These are phyloP conservation scores for Lasiodiplodia sp. DNA, from an alignment of 2,329 filamentous ascomycete species.

Conservation along the genomic window DNA sequence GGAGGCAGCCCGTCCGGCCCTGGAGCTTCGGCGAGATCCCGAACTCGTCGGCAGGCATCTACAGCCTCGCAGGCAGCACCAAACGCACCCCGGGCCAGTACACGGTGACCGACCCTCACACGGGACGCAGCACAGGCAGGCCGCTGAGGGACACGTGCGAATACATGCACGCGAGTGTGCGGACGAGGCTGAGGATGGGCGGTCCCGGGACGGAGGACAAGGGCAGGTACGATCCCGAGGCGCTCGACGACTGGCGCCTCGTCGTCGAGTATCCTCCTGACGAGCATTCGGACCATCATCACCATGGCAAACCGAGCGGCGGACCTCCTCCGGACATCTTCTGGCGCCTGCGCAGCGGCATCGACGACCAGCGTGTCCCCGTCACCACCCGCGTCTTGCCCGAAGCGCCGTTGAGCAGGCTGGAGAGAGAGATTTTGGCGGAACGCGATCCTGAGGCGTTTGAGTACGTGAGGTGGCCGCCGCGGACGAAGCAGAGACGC, in stretches of 20 bases:
- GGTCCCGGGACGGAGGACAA: conserved; percentile 57
- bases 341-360: conserved; percentile 48
- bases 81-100: conserved; percentile 58
- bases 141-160: conserved; percentile 58
- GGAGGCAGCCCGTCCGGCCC: conserved; percentile 44
- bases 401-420: conserved; percentile 54
- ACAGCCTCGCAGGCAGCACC: conserved; percentile 54
- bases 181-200: conserved; percentile 52
- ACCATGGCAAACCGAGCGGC: not conserved
- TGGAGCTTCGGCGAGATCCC: conserved; percentile 58
- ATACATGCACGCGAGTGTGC: conserved; percentile 60
- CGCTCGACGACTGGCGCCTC: conserved; percentile 57
- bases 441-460: conserved; percentile 52
- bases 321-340: conserved; percentile 46
- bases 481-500: conserved; percentile 32
- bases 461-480: conserved; percentile 48
- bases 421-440: conserved; percentile 52
- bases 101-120: conserved; percentile 53
- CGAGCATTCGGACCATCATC: conserved; percentile 48
- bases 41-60: conserved; percentile 55
- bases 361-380: conserved; percentile 33
- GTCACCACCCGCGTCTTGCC: conserved; percentile 50
- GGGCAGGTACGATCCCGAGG: conserved; percentile 53
- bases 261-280: conserved; percentile 50
- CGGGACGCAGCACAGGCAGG: conserved; percentile 50